Base-by-base conservation (phyloP, 768 basidiomycete species). In the Naganishia onofrii region DNA sequence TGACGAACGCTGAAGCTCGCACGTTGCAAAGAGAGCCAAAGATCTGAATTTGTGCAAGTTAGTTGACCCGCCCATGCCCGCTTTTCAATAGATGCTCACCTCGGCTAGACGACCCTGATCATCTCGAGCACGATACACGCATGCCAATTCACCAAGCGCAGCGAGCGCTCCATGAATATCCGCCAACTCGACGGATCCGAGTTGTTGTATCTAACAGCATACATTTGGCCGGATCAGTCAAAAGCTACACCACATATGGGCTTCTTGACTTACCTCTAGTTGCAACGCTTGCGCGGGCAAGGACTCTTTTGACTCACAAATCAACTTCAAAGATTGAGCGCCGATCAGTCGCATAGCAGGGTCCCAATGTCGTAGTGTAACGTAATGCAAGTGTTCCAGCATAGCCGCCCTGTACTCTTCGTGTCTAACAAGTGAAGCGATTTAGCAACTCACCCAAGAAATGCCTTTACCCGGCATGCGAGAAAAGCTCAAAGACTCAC, bases 341-440 rank as follows among this genome's bases (percentile, higher is more conserved):
- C 88, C 91, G 13, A 92, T 82, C 67, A 86, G 84, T 67, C 94
- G 85, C 87, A 98, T 89, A 29, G 85, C 80, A 3, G 85, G 79
- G 76, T 97, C 94, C 94, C 94, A 97, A 80, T 98, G 95, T 65
- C 90, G 84, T 66, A 95, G 76, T 0, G 89, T 88, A 53, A 89
- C 87, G 71, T 86, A 83, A 46, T 91, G 78, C 51, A 96, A 78
- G 77, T 95, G 91, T 65, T 88, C 84, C 56, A 93, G 80, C 66
- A 97, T 82, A 71, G 82, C 84, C 1, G 82, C 70, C 36, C 89
- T 86, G 79, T 97, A 98, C 76, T 90, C 90, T 32, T 76, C 73
- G 79, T 93, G 89, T 75, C 95, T 98, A 13, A 71, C 13, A 44
- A 32, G 65, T 21, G 26, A 68, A 66, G 68, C 44, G 12, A 48